phyloP scores from a whole-genome alignment of 441 rosid genomes.

The Erodium trifolium region DNA sequence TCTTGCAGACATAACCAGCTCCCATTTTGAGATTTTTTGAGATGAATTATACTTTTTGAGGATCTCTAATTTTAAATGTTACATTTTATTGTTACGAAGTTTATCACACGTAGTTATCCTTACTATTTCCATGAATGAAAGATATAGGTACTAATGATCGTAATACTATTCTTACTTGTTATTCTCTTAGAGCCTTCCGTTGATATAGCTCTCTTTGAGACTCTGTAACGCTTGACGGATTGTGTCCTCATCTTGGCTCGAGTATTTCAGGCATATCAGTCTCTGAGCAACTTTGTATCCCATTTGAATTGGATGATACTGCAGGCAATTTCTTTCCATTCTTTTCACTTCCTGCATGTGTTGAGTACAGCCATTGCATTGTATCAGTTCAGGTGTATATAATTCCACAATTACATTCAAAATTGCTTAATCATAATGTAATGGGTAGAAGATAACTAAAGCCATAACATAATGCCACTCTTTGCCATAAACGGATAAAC shows the following conservation, averaged over 20 bases:
- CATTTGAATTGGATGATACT: constrained; percentile 37
- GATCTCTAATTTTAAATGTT: not conserved
- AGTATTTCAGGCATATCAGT: constrained; percentile 64
- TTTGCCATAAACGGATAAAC: too few relatives aligned
- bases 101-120: not conserved
- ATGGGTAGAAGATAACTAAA: too few relatives aligned
- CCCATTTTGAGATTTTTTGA: constrained; percentile 14
- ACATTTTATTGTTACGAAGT: not conserved
- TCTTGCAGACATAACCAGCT: not conserved
- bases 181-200: constrained; percentile 32
- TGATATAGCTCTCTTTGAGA: constrained; percentile 47
- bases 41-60: not conserved
- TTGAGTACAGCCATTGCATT: not conserved
- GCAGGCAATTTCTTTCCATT: constrained; percentile 58
- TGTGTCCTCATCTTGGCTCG: constrained; percentile 54
- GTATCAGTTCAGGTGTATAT: not conserved
- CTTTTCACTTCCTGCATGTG: constrained; percentile 46
- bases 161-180: too few relatives aligned
- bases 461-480: too few relatives aligned
- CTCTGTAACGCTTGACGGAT: constrained; percentile 60
- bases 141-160: too few relatives aligned
- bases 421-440: not conserved
- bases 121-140: too few relatives aligned
- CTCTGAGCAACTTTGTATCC: constrained; percentile 54
- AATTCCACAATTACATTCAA: not conserved